Evolutionary conservation across 1,284 basidiomycete species (phyloP), one percentile per base, ranked within the genome.

Genomic region (Ceratobasidium sp.): DNA sequence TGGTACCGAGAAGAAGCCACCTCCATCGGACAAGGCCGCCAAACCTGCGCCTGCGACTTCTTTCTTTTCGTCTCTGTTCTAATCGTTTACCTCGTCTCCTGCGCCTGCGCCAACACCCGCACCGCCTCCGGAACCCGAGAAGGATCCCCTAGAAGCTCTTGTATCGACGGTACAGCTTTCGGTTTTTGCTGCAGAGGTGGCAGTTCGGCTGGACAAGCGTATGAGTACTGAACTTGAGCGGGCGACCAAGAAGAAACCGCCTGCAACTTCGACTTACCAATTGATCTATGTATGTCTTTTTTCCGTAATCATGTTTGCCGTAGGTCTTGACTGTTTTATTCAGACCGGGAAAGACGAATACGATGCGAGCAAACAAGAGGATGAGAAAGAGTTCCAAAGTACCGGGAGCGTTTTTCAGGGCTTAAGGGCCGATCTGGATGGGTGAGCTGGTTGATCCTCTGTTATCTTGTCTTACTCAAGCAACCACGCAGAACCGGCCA

Each of bases 201-300:
- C 89, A 77, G 94, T 98, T 27, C 88, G 87, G 23, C 86, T 97
- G 2, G 91, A 93, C 79, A 87, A 90, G 79, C 92, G 94, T 79
- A 90, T 96, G 80, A 88, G 89, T 0, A 84, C 88, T 1, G 97
- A 99, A 83, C 88, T 99, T 46, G 90, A 96, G 81, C 89, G 97
- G 68, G 95, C 96, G 10, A 99, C 97, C 0, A 98, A 98, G 89
- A 99, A 99, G 87, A 92, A 94, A 57, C 94, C 96, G 0, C 98
- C 98, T 0, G 87, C 86, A 8, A 89, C 87, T 74, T 91, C 97
- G 82, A 91, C 90, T 66, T 93, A 95, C 77, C 92, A 94, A 81
- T 86, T 99, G 27, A 96, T 99, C 59, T 99, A 95, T 86, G 93
- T 94, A 75, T 78, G 91, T 86, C 2, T 52, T 27, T 41, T 60